Percentiles rank a stretch among this genome's conserved stretches.
These are phyloP conservation scores for Aspergillus cavernicola DNA, from an alignment of 495 filamentous ascomycete species.

Conservation along the genomic window DNA sequence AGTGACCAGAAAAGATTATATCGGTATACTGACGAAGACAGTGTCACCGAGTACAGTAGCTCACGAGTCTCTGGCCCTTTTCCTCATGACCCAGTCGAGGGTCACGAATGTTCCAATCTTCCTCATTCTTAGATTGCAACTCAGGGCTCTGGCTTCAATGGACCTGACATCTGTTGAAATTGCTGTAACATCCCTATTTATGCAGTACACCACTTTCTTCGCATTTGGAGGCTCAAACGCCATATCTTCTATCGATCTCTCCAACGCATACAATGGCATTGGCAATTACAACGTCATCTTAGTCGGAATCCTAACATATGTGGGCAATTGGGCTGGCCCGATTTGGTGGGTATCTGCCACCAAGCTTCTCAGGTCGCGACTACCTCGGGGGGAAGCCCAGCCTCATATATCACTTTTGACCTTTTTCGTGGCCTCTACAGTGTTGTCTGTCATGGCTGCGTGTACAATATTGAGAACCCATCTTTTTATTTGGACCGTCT, in stretches of 20 bases:
- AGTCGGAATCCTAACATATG: conserved; percentile 78
- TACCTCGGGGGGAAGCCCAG: conserved; percentile 14
- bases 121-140: conserved; percentile 62
- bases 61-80: conserved; percentile 68
- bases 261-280: conserved; percentile 80
- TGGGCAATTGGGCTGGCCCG: conserved; percentile 86
- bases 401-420: conserved; percentile 60
- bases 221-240: conserved; percentile 88
- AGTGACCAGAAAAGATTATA: neutral
- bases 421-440: conserved; percentile 55
- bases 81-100: conserved; percentile 83
- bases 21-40: conserved; percentile 9
- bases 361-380: conserved; percentile 48
- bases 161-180: conserved; percentile 51
- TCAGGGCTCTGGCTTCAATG: conserved; percentile 46
- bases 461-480: conserved; percentile 83
- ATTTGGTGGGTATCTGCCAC: conserved; percentile 77
- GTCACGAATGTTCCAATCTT: conserved; percentile 81
- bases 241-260: conserved; percentile 83
- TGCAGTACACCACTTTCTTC: conserved; percentile 80
- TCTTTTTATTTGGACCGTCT: conserved; percentile 98
- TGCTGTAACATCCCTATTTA: conserved; percentile 59
- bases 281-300: conserved; percentile 60
- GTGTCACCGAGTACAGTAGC: conserved; percentile 28
- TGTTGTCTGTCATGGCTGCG: conserved; percentile 78